Base-by-base conservation (phyloP, 2,329 filamentous ascomycete species). In the Orbilia brochopaga region DNA sequence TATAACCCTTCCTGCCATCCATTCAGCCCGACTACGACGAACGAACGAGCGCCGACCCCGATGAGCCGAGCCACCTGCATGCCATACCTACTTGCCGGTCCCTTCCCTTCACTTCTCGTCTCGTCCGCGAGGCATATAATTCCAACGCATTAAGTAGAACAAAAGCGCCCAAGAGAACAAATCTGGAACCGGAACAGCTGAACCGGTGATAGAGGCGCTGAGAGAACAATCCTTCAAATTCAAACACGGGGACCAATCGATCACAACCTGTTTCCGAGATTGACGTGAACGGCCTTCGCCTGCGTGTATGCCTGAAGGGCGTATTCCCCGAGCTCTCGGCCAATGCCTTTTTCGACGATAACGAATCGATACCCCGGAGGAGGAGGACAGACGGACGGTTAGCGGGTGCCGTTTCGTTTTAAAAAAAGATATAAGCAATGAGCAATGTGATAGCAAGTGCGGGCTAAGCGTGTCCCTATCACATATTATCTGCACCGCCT, bases 261-360 rank as follows among this genome's bases (percentile, higher is more conserved):
- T 32, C 23, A 72, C 60, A 56, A 57, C 27, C 67, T 55, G 53
- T 63, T 70, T 37, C 60, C 60, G 17, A 73, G 61, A 75, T 80
- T 80, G 61, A 80, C 78, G 76, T 80, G 79, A 57, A 81, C 77
- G 0, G 79, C 79, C 76, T 82, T 81, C 51, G 79, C 78, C 74
- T 80, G 79, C 21, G 78, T 79, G 61, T 81, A 84, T 0, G 78
- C 81, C 30, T 81, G 80, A 51, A 76, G 66, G 51, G 72, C 76
- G 53, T 77, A 77, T 58, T 76, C 74, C 48, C 76, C 75, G 53
- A 76, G 74, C 72, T 85, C 82, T 19, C 83, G 77, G 0, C 84
- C 84, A 76, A 86, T 81, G 19, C 81, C 81, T 61, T 79, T 81
- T 11, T n/a, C n/a, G 32, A 62, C 35, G 40, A 44, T 44, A 44